These are phyloP conservation scores for Jackrogersella multiformis DNA, from an alignment of 495 filamentous ascomycete species.

Conservation along the genomic window DNA sequence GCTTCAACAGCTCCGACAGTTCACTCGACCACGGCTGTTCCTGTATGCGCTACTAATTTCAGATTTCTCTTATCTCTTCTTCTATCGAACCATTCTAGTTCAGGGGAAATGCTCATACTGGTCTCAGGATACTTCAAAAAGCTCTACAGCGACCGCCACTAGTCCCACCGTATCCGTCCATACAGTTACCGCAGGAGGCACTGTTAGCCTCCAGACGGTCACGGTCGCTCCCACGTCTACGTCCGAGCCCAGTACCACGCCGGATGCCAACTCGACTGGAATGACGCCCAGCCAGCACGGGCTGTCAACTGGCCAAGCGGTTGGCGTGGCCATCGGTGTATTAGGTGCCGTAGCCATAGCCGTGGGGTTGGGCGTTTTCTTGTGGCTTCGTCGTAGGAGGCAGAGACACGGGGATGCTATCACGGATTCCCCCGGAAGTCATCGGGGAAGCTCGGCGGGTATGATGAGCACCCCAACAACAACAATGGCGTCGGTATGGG, in stretches of 20 bases:
- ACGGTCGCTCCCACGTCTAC: constrained; percentile 46
- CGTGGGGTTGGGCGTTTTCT: constrained; percentile 40
- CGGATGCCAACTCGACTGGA: constrained; percentile 30
- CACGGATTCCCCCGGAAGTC: constrained; percentile 37
- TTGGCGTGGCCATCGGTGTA: constrained; percentile 56
- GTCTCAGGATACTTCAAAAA: constrained; percentile 15
- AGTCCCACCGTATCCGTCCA: constrained; percentile 43
- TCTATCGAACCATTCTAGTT: not conserved
- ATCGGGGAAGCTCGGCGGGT: constrained; percentile 53
- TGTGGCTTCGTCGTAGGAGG: constrained; percentile 49
- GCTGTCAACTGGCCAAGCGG: constrained; percentile 49
- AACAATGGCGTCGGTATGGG: constrained; percentile 46
- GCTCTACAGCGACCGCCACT: constrained; percentile 8
- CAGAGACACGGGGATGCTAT: constrained; percentile 39
- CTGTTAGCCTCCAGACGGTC: constrained; percentile 49
- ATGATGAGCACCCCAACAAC: constrained; percentile 50
- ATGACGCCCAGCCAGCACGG: constrained; percentile 33
- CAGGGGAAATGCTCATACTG: constrained; percentile 13
- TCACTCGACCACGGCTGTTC: constrained; percentile 44
- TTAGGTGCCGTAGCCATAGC: constrained; percentile 43
- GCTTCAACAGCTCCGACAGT: not conserved
- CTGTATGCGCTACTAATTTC: constrained; percentile 45
- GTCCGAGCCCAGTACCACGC: not conserved
- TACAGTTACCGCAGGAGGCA: constrained; percentile 55
- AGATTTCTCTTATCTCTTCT: constrained; percentile 26